These are phyloP conservation scores for Jatropha multifida DNA, from an alignment of 441 rosid genomes.

Conservation along the genomic window DNA sequence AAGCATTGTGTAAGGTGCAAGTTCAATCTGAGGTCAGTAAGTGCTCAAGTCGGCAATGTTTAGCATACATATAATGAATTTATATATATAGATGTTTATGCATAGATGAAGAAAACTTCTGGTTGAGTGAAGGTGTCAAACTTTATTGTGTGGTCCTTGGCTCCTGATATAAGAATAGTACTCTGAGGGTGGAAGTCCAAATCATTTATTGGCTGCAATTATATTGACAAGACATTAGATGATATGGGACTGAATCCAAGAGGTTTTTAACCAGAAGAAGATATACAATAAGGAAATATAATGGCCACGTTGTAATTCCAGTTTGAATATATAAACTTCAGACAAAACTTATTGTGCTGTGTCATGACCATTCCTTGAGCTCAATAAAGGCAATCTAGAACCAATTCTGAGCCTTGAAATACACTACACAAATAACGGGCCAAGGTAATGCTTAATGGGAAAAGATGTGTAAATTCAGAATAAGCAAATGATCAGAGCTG, in stretches of 20 bases:
- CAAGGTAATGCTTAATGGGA: neutral
- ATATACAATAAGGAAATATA: neutral
- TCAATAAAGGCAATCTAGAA: neutral
- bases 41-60: neutral
- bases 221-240: conserved; percentile 23
- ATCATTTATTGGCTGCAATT: conserved; percentile 75
- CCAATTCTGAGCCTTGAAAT: neutral
- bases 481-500: neutral
- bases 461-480: neutral
- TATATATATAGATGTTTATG: neutral
- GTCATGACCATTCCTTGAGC: neutral
- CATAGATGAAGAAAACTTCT: neutral
- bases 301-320: neutral
- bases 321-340: conserved; percentile 14
- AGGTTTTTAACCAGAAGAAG: neutral
- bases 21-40: neutral
- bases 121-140: conserved; percentile 28
- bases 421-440: neutral
- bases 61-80: neutral
- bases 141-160: conserved; percentile 86
- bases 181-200: conserved; percentile 88
- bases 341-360: neutral
- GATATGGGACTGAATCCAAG: conserved; percentile 5
- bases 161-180: conserved; percentile 65
- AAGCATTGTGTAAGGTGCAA: conserved; percentile 9